Conservation (phyloP, 179 eudicot genomes). For the Pouteria campechiana region DNA sequence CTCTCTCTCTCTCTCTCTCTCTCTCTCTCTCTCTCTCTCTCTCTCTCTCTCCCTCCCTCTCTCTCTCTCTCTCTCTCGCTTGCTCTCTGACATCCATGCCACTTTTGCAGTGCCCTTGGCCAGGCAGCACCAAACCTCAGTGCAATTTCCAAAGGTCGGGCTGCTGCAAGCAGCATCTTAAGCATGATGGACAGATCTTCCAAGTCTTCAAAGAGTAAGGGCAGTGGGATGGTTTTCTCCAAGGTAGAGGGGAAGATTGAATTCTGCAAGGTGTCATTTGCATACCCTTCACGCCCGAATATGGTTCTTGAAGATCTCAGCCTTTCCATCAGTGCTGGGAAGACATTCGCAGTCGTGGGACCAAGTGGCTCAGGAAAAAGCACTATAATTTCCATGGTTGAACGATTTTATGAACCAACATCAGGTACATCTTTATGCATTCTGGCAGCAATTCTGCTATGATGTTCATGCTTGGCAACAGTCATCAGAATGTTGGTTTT, state of each 20-base stretch:
- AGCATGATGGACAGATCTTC: constrained; percentile 31
- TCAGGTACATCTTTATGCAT: constrained; percentile 24
- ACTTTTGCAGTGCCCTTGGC: constrained; percentile 51
- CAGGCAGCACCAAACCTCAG: constrained; percentile 69
- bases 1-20: background rate
- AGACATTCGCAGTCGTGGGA: constrained; percentile 58
- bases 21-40: background rate
- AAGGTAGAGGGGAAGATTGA: constrained; percentile 35
- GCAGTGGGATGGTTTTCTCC: constrained; percentile 20
- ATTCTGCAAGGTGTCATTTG: constrained; percentile 35
- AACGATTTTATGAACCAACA: constrained; percentile 49
- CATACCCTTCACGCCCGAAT: constrained; percentile 53
- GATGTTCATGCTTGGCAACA: background rate
- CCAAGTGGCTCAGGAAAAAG: constrained; percentile 79
- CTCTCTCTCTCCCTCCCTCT: too few species aligned
- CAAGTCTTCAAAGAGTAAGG: constrained; percentile 8
- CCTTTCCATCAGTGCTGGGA: constrained; percentile 44
- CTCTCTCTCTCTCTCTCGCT: too few species aligned
- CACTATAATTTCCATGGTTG: constrained; percentile 50
- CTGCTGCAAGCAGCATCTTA: constrained; percentile 40
- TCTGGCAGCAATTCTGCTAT: background rate
- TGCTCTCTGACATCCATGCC: too few species aligned
- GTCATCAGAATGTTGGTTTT: background rate
- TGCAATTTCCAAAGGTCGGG: constrained; percentile 48
- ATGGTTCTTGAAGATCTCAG: constrained; percentile 39